Percentiles rank a stretch among this genome's conserved stretches.
Evolutionary conservation across 768 basidiomycete species (phyloP).

Genomic region (Tephrocybe sp.): DNA sequence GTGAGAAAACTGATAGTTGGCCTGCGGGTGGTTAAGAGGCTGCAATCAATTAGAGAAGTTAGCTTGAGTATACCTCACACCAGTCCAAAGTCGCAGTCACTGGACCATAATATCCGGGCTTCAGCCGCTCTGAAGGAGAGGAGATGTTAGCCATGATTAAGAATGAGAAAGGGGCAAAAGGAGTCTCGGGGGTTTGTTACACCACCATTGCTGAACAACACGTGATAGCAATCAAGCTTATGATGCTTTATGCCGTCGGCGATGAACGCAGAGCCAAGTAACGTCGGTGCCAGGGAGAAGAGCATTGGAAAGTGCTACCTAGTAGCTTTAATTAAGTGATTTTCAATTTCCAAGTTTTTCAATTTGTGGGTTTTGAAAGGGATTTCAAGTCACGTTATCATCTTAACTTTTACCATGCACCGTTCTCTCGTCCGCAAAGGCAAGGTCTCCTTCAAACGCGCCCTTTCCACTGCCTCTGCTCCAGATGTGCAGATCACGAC

Average conservation of each 20-base stretch:
- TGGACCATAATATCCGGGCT: slow-evolving; percentile 55
- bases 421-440: slow-evolving; percentile 35
- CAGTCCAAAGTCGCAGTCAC: slow-evolving; percentile 72
- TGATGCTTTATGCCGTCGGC: not conserved
- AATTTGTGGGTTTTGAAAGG: too few relatives aligned
- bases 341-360: too few relatives aligned
- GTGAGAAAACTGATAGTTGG: slow-evolving; percentile 75
- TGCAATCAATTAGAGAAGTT: not conserved
- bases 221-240: slow-evolving; percentile 11
- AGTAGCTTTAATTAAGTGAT: too few relatives aligned
- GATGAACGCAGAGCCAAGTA: too few relatives aligned
- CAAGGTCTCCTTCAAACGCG: slow-evolving; percentile 20
- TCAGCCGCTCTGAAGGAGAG: slow-evolving; percentile 29
- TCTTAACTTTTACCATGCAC: slow-evolving; percentile 12
- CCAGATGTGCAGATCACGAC: slow-evolving; percentile 67
- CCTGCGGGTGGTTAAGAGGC: slow-evolving; percentile 32
- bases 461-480: slow-evolving; percentile 18
- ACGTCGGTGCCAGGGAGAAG: too few relatives aligned
- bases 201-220: not conserved
- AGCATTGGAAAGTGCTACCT: too few relatives aligned
- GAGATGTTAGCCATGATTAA: slow-evolving; percentile 33
- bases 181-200: not conserved
- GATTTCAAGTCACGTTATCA: slow-evolving; percentile 11
- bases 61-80: slow-evolving; percentile 55
- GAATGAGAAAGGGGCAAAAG: not conserved